Evolutionary conservation across 768 basidiomycete genomes (phyloP), one percentile per base, ranked within the genome.

Genomic region (Tephrocybe sp.): DNA sequence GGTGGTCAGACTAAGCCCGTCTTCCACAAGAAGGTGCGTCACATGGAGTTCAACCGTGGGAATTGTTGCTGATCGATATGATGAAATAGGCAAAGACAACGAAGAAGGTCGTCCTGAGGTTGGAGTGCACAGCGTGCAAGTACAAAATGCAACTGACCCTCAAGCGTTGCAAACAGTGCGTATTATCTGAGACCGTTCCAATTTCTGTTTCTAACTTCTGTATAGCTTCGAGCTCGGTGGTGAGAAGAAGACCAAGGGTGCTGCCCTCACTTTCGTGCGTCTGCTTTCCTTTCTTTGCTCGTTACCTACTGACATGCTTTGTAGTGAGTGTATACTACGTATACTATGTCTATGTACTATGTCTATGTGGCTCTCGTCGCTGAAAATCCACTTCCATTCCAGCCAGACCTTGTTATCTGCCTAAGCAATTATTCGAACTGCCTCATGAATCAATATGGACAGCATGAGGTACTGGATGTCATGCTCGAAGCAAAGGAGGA

Each of bases 1-100:
- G 96, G 96, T 89, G 96, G 96, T 77, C 96, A 99, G 82, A 99
- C 96, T 52, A 99, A 99, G 80, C 96, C 96, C 54, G 95, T 99
- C 75, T 99, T 99, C 89, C 97, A 99, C 90, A 99, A 99, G 83
- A 98, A 97, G 87, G 93, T 86, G 58, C 63, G 76, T 40, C 9
- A 5, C 12, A 36, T 40, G 4, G 21, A 8, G 15, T 22, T 13
- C 3, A 11, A 2, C 7, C 9, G 9, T 16, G 16, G 9, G 39
- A n/a, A 16, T 9, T 2, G 0, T 1, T 37, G 16, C 8, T n/a
- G 41, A 44, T 43, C 12, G 19, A 8, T 45, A 27, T n/a, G 3
- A 7, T 34, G 8, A 9, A 13, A 41, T 66, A 92, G 89, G 92
- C 93, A 52, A 96, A 96, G 82, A 96, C 93, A 53, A 98, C 96